These are phyloP conservation scores for Cryptosporidium ubiquitum DNA, from an alignment of 169 alveolate genomes.

Conservation along the genomic window DNA sequence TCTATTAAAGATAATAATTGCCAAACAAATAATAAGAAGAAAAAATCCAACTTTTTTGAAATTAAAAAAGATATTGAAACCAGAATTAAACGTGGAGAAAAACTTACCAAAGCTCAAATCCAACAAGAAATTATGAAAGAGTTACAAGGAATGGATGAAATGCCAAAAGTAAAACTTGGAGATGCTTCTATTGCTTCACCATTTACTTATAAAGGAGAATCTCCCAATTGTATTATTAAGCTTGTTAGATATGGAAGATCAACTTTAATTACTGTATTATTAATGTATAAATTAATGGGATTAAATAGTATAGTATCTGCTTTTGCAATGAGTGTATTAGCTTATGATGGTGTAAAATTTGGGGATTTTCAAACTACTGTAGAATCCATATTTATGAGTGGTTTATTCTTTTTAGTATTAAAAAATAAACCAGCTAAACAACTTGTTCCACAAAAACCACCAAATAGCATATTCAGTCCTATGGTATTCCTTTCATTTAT, in stretches of 20 bases:
- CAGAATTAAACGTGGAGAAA: constrained; percentile 62
- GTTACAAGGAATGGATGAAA: constrained; percentile 82
- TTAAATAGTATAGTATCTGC: constrained; percentile 94
- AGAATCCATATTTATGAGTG: constrained; percentile 79
- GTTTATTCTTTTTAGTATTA: constrained; percentile 40
- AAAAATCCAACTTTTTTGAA: constrained; percentile 74
- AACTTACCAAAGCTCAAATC: constrained; percentile 33
- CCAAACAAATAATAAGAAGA: constrained; percentile 12
- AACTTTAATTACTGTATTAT: constrained; percentile 93
- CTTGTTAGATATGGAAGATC: constrained; percentile 94
- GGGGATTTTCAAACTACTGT: constrained; percentile 96
- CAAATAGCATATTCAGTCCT: constrained; percentile 71
- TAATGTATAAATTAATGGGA: constrained; percentile 96
- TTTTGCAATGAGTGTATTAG: constrained; percentile 92
- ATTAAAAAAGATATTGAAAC: constrained; percentile 64
- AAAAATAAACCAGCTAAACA: constrained; percentile 49
- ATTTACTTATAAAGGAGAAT: constrained; percentile 93
- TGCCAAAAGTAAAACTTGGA: constrained; percentile 90
- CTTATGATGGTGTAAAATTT: constrained; percentile 96
- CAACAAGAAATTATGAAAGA: constrained; percentile 78
- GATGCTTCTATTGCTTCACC: constrained; percentile 99
- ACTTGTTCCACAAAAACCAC: constrained; percentile 51
- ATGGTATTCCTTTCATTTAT: constrained; percentile 77
- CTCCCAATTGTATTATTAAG: constrained; percentile 91
- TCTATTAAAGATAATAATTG: not conserved